Evolutionary conservation across 2,329 filamentous ascomycete genomes (phyloP), one percentile per base, ranked within the genome.

Genomic region (Aspergillus tamarii): DNA sequence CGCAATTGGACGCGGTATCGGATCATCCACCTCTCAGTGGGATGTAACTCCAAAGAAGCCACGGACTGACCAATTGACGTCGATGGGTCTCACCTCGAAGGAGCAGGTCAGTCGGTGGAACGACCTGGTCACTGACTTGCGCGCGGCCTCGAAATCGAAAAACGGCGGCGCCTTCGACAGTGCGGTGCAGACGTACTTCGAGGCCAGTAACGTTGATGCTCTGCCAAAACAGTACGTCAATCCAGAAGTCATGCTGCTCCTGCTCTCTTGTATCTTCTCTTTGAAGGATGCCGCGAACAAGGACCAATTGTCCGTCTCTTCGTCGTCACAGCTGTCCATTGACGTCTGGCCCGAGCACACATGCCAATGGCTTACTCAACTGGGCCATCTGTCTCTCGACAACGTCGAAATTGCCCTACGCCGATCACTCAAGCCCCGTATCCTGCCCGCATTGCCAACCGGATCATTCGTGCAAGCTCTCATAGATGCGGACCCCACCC

Each of bases 1-100:
- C 65, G 77, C 79, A 11, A 79, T 81, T 63, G 79, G 79, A 11
- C 76, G 78, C 39, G 79, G 79, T 53, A 77, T 81, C 57, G 74
- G 72, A 16, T 74, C 73, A 9, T 70, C 72, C n/a, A 69, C 70
- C 48, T 64, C 71, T 1, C 67, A 75, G 26, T 73, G 71, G 69
- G 73, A 75, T 39, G 60, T 66, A n/a, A 61, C 68, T 10, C 72
- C 72, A 1, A 75, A 74, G 60, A 75, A 74, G 62, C 70, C 71
- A 54, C 70, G 69, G 48, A 68, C 71, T 21, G 73, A 78, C 23
- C 67, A 70, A 48, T 69, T 72, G 65, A 67, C 68, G 4, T 72
- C 70, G 10, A 61, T 80, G 48, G 74, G 75, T 10, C 73, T 80
- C 53, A 71, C 68, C 9, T 71, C 72, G 4, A 59, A 72, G 1